Conservation (phyloP, 2,329 filamentous ascomycete species). For the Pyrenophora tritici-repentis region DNA sequence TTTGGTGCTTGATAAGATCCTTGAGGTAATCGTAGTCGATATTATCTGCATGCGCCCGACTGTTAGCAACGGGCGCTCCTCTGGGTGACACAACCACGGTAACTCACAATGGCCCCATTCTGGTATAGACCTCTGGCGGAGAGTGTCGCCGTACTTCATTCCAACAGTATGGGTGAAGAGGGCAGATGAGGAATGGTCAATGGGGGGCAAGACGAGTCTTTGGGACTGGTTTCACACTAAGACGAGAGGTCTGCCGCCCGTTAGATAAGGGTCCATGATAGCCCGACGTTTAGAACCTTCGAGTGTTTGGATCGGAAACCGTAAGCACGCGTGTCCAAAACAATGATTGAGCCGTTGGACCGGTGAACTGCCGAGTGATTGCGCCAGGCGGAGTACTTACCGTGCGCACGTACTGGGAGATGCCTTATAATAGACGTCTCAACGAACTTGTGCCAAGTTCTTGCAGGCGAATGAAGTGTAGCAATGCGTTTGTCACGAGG, state of each 20-base stretch:
- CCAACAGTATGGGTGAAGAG: constrained; percentile 9
- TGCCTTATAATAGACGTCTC: neutral
- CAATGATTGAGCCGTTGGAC: constrained; percentile 4
- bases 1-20: constrained; percentile 80
- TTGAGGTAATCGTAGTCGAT: constrained; percentile 90
- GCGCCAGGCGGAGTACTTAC: constrained; percentile 16
- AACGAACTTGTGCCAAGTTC: constrained; percentile 1
- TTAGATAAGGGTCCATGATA: constrained; percentile 21
- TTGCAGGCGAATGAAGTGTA: neutral
- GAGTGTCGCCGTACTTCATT: constrained; percentile 79
- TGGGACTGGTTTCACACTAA: constrained; percentile 16
- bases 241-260: constrained; percentile 12
- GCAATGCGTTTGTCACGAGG: too few relatives aligned
- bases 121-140: constrained; percentile 76
- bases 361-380: constrained; percentile 7
- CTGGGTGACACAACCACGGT: constrained; percentile 3
- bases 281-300: neutral
- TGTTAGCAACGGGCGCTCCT: constrained; percentile 18
- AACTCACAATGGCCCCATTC: constrained; percentile 76
- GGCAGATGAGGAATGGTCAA: constrained; percentile 8
- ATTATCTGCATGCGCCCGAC: constrained; percentile 63
- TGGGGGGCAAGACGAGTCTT: constrained; percentile 6
- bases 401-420: constrained; percentile 13
- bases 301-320: neutral
- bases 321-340: neutral